Evolutionary conservation across 192 early-diverging fungal species (phyloP), one percentile per base, ranked within the genome.

Genomic region (Linnemannia hyalina): DNA sequence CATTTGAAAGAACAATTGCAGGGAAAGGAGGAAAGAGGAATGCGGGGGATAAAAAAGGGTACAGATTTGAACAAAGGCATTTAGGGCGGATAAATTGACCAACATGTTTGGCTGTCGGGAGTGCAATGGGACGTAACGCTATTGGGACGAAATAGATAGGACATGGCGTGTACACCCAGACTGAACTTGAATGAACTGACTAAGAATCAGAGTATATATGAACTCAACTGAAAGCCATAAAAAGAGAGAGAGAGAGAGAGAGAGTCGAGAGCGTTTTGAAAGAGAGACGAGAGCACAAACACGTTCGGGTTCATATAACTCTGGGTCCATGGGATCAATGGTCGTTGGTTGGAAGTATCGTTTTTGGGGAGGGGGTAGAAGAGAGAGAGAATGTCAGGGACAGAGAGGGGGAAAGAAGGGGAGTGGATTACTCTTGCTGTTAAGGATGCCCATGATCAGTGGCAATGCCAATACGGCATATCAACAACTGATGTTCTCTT

Each of bases 1-100:
- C 26, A 73, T n/a, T 29, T 15, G n/a, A 55, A 47, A 10, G 44
- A 52, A 40, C 40, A 73, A 49, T 38, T 47, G 72, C 7, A 52
- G 2, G 11, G 13, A 23, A 52, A 55, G 10, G 5, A 23, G 1
- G 38, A 15, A 49, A 55, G 36, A 22, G 29, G 40, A 57, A 47
- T 54, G 40, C 46, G 74, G 74, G 23, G 26, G 40, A 42, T 41
- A 70, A 73, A 73, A 73, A 29, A 73, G 44, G n/a, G 72, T 42
- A 22, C 23, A 73, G 3, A 49, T 35, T 52, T 42, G 40, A 73
- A 73, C 7, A 49, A 23, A 41, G 38, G 35, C 20, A 38, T 16
- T 42, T 10, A 57, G 29, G 16, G 60, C 60, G 60, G 60, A 65
- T 65, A 65, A 65, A 65, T 65, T 65, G 60, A 65, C 26, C 32